phyloP scores from a whole-genome alignment of 1,284 basidiomycete genomes.

The Hemileccinum hortonii region DNA sequence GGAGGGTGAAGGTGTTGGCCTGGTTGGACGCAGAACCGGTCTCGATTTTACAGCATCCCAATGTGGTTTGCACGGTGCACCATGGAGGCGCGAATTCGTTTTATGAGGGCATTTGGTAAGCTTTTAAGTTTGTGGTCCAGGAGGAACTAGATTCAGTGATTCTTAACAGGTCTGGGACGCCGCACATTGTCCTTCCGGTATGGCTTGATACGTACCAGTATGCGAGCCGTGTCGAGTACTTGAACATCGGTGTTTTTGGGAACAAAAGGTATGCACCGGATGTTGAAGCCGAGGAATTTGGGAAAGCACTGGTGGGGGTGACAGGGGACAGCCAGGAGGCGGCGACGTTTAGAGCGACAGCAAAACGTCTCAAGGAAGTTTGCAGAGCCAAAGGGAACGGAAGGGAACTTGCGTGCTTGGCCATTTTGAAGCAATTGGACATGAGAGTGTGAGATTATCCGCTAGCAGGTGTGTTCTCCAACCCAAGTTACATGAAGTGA shows the following conservation, averaged over 20 bases:
- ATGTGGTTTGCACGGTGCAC: slow-evolving; percentile 17
- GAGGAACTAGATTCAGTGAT: no score
- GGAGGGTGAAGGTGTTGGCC: slow-evolving; percentile 1
- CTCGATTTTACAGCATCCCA: slow-evolving; percentile 15
- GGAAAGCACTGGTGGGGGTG: slow-evolving; percentile 6
- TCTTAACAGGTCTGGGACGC: no score
- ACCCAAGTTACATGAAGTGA: background rate
- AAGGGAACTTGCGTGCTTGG: background rate
- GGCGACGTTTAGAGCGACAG: background rate
- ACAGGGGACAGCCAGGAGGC: slow-evolving; percentile 12
- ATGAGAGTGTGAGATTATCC: background rate
- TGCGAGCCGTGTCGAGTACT: slow-evolving; percentile 6
- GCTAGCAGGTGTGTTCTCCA: no score
- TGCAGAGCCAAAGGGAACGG: slow-evolving; percentile 12
- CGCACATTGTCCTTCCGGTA: no score
- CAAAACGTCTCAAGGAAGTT: slow-evolving; percentile 7
- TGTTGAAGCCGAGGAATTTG: slow-evolving; percentile 12
- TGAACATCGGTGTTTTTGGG: slow-evolving; percentile 16
- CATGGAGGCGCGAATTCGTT: slow-evolving; percentile 21
- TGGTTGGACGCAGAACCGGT: slow-evolving; percentile 13
- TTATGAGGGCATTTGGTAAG: slow-evolving; percentile 15
- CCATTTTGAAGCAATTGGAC: slow-evolving; percentile 1
- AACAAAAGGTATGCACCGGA: slow-evolving; percentile 6
- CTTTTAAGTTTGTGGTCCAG: background rate
- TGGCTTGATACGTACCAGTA: slow-evolving; percentile 21